phyloP scores from a whole-genome alignment of 805 yeast genomes.

The Pichia ethanolica region DNA sequence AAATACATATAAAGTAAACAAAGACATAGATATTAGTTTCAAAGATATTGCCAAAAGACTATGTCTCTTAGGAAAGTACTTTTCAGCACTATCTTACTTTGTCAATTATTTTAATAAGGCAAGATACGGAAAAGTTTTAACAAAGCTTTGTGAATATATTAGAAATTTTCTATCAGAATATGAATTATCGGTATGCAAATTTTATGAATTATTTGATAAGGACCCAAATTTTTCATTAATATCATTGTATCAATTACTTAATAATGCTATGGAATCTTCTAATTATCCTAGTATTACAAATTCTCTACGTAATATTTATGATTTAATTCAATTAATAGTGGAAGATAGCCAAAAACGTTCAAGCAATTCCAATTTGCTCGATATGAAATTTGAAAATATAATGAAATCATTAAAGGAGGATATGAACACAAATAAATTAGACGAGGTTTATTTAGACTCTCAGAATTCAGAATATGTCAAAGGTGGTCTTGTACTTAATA shows the following conservation, averaged over 20 bases:
- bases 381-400: constrained; percentile 25
- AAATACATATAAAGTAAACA: constrained; percentile 69
- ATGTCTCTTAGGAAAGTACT: constrained; percentile 56
- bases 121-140: constrained; percentile 63
- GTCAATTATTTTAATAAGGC: constrained; percentile 49
- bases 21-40: constrained; percentile 63
- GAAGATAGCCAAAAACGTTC: constrained; percentile 36
- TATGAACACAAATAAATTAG: constrained; percentile 27
- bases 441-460: constrained; percentile 44
- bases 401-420: constrained; percentile 34
- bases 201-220: constrained; percentile 48
- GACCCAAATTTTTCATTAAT: constrained; percentile 51
- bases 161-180: constrained; percentile 35
- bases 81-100: constrained; percentile 50
- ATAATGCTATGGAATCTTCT: constrained; percentile 6
- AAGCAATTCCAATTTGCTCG: constrained; percentile 22
- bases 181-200: constrained; percentile 26
- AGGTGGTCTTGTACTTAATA: constrained; percentile 68
- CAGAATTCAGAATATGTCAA: constrained; percentile 49
- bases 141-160: constrained; percentile 60
- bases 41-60: constrained; percentile 61
- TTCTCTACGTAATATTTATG: constrained; percentile 49
- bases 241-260: constrained; percentile 45
- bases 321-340: constrained; percentile 42
- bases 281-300: constrained; percentile 20